A percentile compares a stretch with the other conserved stretches of the same genome.
These are phyloP conservation scores for Pseudonectria buxi DNA, from an alignment of 2,329 filamentous ascomycete genomes.

Conservation along the genomic window DNA sequence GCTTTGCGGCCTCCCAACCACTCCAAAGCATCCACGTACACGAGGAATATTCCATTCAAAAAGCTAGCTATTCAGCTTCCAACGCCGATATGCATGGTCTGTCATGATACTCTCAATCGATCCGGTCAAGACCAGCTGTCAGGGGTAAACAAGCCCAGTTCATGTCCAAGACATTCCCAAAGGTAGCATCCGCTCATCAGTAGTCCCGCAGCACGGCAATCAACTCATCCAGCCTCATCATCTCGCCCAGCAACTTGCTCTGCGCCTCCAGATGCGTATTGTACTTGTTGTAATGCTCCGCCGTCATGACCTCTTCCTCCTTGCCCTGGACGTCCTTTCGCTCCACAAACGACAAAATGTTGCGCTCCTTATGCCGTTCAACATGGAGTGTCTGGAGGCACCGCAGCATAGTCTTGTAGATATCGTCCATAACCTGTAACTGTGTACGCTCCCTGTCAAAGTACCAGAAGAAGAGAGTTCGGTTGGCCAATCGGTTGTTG, in stretches of 20 bases:
- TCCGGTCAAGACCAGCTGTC: too few relatives aligned
- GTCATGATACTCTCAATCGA: too few relatives aligned
- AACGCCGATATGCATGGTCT: too few relatives aligned
- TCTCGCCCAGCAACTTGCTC: conserved; percentile 69
- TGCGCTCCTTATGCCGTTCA: conserved; percentile 64
- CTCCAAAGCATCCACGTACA: too few relatives aligned
- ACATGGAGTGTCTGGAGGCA: conserved; percentile 73
- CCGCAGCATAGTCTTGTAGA: conserved; percentile 85
- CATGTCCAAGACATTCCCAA: not conserved
- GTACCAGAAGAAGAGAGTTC: conserved; percentile 88
- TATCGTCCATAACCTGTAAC: conserved; percentile 65
- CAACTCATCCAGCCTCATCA: conserved; percentile 76
- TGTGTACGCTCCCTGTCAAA: conserved; percentile 72
- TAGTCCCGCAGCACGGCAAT: conserved; percentile 78
- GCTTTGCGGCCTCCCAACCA: too few relatives aligned
- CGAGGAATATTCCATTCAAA: too few relatives aligned
- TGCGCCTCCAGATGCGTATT: conserved; percentile 55
- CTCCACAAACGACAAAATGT: conserved; percentile 73
- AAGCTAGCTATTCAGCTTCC: too few relatives aligned
- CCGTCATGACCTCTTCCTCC: conserved; percentile 71
- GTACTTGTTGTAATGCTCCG: conserved; percentile 63
- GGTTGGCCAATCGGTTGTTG: conserved; percentile 69
- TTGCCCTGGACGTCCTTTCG: conserved; percentile 79
- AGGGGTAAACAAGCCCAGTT: too few relatives aligned
- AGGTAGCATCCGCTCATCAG: conserved; percentile 30